phyloP scores from a whole-genome alignment of 140 eudicot genomes.

The Stevia rebaudiana region DNA sequence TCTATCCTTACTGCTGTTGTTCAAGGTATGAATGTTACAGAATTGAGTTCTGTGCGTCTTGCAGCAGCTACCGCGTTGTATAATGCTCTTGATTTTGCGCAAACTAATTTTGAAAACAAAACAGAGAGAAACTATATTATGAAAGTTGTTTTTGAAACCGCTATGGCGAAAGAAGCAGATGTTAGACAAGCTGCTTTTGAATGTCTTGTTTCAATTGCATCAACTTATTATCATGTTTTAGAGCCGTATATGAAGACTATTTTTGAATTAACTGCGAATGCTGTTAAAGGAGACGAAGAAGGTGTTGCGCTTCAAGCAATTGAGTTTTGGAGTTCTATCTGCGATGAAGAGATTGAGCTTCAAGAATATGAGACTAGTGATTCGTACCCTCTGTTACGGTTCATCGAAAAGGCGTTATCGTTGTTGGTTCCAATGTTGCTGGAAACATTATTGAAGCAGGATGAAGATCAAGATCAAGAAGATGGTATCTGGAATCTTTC shows the following conservation, averaged over 20 bases:
- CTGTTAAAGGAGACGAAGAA: constrained; percentile 83
- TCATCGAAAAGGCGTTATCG: constrained; percentile 59
- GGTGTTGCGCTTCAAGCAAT: constrained; percentile 85
- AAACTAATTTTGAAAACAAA: constrained; percentile 68
- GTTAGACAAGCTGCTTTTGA: constrained; percentile 79
- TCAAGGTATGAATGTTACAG: constrained; percentile 76
- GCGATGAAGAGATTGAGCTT: constrained; percentile 84
- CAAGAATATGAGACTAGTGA: constrained; percentile 59
- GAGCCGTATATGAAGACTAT: constrained; percentile 86
- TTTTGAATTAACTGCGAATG: constrained; percentile 72
- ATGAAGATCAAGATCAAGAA: constrained; percentile 77
- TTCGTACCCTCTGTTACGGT: constrained; percentile 54
- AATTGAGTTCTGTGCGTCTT: constrained; percentile 57
- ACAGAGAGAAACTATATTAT: constrained; percentile 69
- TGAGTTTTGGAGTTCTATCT: constrained; percentile 88
- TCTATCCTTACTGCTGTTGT: constrained; percentile 87
- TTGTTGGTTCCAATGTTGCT: constrained; percentile 62
- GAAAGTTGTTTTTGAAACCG: constrained; percentile 78
- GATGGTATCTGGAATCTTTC: constrained; percentile 71
- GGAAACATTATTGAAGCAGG: constrained; percentile 70
- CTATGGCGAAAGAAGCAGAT: constrained; percentile 62
- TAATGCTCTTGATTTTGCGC: constrained; percentile 87
- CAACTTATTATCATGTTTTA: constrained; percentile 67
- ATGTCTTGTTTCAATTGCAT: constrained; percentile 76
- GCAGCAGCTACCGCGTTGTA: constrained; percentile 75